These are phyloP conservation scores for Bolboschoenus planiculmis DNA, from an alignment of 176 grass and related monocot genomes.

Conservation along the genomic window DNA sequence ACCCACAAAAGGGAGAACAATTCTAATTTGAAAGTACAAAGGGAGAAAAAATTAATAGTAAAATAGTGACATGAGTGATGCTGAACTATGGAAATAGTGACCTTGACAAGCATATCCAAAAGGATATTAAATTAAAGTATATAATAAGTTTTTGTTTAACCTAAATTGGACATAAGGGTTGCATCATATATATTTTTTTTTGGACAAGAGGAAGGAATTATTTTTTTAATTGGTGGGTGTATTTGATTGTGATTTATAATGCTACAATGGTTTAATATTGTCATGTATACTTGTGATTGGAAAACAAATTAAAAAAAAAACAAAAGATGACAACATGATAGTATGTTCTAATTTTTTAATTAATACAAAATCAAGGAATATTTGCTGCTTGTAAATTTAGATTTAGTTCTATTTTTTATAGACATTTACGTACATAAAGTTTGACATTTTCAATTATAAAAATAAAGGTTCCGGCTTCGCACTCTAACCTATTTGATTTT, in stretches of 20 bases:
- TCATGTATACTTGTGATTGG: neutral
- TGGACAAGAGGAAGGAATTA: neutral
- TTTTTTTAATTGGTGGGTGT: neutral
- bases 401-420: neutral
- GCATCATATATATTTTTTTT: neutral
- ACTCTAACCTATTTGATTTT: neutral
- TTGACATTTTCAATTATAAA: neutral
- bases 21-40: slow-evolving; percentile 7
- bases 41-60: neutral
- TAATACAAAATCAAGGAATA: neutral
- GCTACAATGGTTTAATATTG: neutral
- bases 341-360: neutral
- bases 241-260: neutral
- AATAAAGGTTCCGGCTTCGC: neutral
- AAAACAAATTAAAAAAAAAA: neutral
- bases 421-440: too few relatives aligned
- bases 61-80: slow-evolving; percentile 12
- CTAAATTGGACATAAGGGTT: neutral
- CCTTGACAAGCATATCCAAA: neutral
- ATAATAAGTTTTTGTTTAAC: neutral
- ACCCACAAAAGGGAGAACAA: neutral
- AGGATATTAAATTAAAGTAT: neutral
- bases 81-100: neutral
- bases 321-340: neutral
- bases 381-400: neutral